These are phyloP conservation scores for Oryza rufipogon DNA, from an alignment of 176 grass and related monocot species.

Conservation along the genomic window DNA sequence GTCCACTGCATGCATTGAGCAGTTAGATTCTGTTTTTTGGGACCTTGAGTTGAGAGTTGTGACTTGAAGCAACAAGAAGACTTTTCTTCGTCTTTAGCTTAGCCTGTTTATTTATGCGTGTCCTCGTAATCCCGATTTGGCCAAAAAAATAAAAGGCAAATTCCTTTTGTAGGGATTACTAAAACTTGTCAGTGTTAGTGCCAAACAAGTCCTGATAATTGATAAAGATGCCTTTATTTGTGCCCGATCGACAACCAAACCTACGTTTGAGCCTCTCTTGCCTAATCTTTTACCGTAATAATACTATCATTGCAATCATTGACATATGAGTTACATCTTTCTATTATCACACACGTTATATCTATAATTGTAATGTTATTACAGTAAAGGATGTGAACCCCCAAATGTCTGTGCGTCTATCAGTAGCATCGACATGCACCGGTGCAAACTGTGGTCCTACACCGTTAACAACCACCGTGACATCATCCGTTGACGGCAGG, in stretches of 20 bases:
- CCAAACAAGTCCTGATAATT: background rate
- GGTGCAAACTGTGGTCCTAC: too few species aligned
- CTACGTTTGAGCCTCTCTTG: background rate
- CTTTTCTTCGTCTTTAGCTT: background rate
- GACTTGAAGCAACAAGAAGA: conserved; percentile 8
- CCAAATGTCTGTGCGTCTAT: background rate
- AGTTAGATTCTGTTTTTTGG: background rate
- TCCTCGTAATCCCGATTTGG: background rate
- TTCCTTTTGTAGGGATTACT: background rate
- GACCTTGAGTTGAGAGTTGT: conserved; percentile 16
- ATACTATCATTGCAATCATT: too few species aligned
- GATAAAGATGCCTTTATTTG: background rate
- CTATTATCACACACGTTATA: too few species aligned
- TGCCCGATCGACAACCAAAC: background rate
- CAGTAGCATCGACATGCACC: background rate
- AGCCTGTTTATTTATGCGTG: background rate
- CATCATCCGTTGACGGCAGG: too few species aligned
- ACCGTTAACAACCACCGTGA: too few species aligned
- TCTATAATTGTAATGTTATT: too few species aligned
- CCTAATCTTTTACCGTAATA: too few species aligned
- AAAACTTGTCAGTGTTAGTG: background rate
- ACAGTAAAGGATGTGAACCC: too few species aligned
- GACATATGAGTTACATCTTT: too few species aligned
- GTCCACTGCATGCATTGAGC: background rate
- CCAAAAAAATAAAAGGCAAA: background rate